Conservation (phyloP, 192 early-diverging fungal species). For the Podila clonocystis region DNA sequence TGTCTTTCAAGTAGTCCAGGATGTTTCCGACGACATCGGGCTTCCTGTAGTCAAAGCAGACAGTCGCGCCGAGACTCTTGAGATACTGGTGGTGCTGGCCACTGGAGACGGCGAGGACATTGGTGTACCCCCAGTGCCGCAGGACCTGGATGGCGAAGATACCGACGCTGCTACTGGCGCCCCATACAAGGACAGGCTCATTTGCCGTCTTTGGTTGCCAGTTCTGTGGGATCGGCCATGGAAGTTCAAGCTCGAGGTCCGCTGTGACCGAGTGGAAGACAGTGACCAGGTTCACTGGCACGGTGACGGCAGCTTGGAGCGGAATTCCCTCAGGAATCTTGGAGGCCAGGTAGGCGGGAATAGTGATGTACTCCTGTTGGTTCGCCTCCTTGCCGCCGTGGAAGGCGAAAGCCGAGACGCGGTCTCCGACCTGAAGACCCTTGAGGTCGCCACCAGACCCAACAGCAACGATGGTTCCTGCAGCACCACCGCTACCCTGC, state of each 20-base stretch:
- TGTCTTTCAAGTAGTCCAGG: conserved; percentile 12
- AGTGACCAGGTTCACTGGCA: conserved; percentile 21
- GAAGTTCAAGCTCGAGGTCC: conserved; percentile 18
- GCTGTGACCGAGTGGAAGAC: conserved; percentile 19
- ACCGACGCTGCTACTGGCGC: conserved; percentile 23
- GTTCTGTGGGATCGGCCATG: conserved; percentile 17
- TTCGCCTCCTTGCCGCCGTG: conserved; percentile 21
- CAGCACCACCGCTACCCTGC: conserved; percentile 15
- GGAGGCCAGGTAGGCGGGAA: conserved; percentile 21
- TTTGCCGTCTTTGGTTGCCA: conserved; percentile 13
- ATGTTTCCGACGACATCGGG: conserved; percentile 7
- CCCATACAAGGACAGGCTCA: conserved; percentile 16
- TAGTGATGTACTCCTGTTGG: conserved; percentile 22
- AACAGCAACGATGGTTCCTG: conserved; percentile 10
- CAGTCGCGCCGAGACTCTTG: conserved; percentile 16
- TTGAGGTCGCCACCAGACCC: conserved; percentile 18
- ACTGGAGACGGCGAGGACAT: conserved; percentile 14
- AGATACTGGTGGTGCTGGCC: conserved; percentile 13
- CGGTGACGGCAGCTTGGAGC: conserved; percentile 13
- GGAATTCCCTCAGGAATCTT: conserved; percentile 13
- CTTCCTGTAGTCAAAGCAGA: conserved; percentile 21
- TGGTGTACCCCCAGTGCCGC: conserved; percentile 18
- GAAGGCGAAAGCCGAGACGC: conserved; percentile 16
- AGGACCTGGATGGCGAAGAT: conserved; percentile 26
- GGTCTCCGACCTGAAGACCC: conserved; percentile 15